Percentiles rank a stretch among this genome's conserved stretches.
Conservation (phyloP, 371 early-diverging fungal genomes). For the Entomophthora muscae region DNA sequence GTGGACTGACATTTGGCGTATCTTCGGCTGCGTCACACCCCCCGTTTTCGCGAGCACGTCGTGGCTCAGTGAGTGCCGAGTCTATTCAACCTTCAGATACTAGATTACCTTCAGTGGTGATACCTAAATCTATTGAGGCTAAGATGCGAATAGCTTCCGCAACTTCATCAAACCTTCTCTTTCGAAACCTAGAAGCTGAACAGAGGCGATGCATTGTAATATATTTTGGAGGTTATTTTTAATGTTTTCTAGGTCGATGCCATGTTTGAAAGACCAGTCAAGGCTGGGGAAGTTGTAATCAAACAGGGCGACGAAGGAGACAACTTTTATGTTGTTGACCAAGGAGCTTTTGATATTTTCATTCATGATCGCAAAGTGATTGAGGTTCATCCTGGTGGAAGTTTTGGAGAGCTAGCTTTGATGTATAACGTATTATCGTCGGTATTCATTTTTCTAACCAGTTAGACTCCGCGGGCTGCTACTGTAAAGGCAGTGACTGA, state of each 20-base stretch:
- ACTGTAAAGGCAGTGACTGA: slow-evolving; percentile 77
- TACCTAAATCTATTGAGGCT: slow-evolving; percentile 5
- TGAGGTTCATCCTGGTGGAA: slow-evolving; percentile 62
- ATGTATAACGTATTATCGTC: slow-evolving; percentile 63
- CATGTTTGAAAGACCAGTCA: slow-evolving; percentile 80
- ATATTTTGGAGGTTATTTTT: too few relatives aligned
- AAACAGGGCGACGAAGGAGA: slow-evolving; percentile 93
- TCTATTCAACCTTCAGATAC: slow-evolving; percentile 6
- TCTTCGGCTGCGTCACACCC: neutral
- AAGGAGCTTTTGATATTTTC: slow-evolving; percentile 85
- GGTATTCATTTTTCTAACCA: neutral
- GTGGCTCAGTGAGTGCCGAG: slow-evolving; percentile 7
- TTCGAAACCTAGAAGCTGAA: slow-evolving; percentile 6
- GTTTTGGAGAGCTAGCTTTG: slow-evolving; percentile 94
- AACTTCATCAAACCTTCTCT: neutral
- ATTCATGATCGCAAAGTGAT: slow-evolving; percentile 57
- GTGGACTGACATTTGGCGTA: neutral
- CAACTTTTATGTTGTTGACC: slow-evolving; percentile 94
- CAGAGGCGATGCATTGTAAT: slow-evolving; percentile 6
- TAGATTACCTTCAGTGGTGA: neutral
- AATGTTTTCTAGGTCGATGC: slow-evolving; percentile 39
- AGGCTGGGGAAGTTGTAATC: slow-evolving; percentile 60
- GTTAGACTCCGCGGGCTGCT: slow-evolving; percentile 69
- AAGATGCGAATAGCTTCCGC: slow-evolving; percentile 8
- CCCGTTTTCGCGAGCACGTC: neutral